Evolutionary conservation across 73 alveolate genomes (phyloP), one percentile per base, ranked within the genome.

Genomic region (Paramecium octaurelia): DNA sequence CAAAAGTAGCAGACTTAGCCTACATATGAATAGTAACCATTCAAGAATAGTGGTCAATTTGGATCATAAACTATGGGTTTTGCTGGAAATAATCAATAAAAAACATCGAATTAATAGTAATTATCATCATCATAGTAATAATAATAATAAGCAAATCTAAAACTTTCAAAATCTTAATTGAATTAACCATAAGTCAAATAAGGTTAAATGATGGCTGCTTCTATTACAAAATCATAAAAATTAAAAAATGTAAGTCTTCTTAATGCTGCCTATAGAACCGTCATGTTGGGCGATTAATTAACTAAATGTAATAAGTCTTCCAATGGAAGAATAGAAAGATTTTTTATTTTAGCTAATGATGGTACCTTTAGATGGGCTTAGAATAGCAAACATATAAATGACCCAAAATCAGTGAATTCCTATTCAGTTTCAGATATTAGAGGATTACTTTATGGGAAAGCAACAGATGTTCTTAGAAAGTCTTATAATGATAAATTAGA

Each of bases 281-380:
- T 64, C 4, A 42, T 42, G 87, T 57, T 87, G 8, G 93, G 93
- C 6, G 93, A 87, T 87, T 60, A 60, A 21, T 11, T 87, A 6
- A 57, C 86, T 0, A 87, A 87, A 43, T 87, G 93, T 38, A 87
- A 87, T 40, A 87, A 87, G 9, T 59, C 64, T 24, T 59, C 93
- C 6, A 87, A 87, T 68, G 93, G 88, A 14, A 87, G 93, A 87
- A 73, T 87, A 54, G 35, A 87, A 60, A 87, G 86, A 21, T 87
- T 60, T 58, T 87, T 87, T 35, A 42, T 42, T 20, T 76, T 87
- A 20, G 93, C 80, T 12, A 50, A 35, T 60, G 93, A 87, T 64
- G 50, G 60, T 16, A 60, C 93, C 12, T 69, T 87, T 14, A 87
- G 93, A 68, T 87, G 93, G 93, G 86, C 93, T 36, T 58, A 85